Percentiles rank a stretch among this genome's conserved stretches.
phyloP scores from a whole-genome alignment of 495 filamentous ascomycete species.

The Penicillium crystallinum region DNA sequence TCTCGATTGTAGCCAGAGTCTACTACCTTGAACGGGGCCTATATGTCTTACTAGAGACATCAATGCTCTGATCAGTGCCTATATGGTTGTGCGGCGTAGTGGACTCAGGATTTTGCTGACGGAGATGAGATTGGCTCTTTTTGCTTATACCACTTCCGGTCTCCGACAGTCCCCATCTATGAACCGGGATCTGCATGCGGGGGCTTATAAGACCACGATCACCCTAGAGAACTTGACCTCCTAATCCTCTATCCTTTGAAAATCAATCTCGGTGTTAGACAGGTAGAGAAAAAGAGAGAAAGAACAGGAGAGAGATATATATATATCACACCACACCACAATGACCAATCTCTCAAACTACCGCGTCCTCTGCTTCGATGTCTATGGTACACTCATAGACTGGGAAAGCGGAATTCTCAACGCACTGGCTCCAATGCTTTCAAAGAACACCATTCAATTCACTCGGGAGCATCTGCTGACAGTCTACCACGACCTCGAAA shows the following conservation, averaged over 20 bases:
- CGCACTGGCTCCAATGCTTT: conserved; percentile 36
- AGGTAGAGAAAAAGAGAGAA: too few relatives aligned
- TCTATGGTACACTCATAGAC: conserved; percentile 80
- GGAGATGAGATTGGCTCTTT: too few relatives aligned
- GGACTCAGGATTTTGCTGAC: too few relatives aligned
- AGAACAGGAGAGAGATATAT: not conserved
- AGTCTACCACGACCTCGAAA: conserved; percentile 35
- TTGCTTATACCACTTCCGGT: not conserved
- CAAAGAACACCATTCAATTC: conserved; percentile 33
- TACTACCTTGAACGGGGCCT: not conserved
- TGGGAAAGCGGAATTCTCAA: conserved; percentile 53
- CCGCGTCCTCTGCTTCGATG: conserved; percentile 64
- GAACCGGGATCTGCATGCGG: not conserved
- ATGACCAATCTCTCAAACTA: conserved; percentile 38
- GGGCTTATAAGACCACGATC: not conserved
- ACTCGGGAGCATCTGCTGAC: conserved; percentile 31
- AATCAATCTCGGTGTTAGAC: too few relatives aligned
- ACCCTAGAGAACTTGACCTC: too few relatives aligned
- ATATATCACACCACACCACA: not conserved
- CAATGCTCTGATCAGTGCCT: too few relatives aligned
- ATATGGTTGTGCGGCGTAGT: too few relatives aligned
- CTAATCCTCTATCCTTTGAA: too few relatives aligned
- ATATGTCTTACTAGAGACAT: too few relatives aligned
- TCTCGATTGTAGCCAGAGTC: not conserved
- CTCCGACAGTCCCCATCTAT: not conserved